Base-by-base conservation (phyloP, 2,329 filamentous ascomycete species). In the Penicillium sp. region DNA sequence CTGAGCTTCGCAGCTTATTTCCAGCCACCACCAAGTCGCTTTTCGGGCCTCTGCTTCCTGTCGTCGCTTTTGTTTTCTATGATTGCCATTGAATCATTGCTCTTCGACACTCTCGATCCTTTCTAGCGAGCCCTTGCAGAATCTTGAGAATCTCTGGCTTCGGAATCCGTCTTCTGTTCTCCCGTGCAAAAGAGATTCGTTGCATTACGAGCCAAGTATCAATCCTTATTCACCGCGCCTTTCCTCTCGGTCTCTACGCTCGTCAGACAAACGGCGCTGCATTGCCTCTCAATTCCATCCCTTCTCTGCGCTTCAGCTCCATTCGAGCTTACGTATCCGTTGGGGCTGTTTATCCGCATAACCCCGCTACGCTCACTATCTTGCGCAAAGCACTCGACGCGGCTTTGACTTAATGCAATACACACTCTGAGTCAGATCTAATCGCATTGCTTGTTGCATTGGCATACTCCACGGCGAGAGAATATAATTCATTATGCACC, bases 401-500 rank as follows among this genome's bases (percentile, higher is more conserved):
- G 47, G 48, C 54, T 44, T 59, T 31, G 46, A 26, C 59, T 48
- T 47, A 45, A 53, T 65, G 57, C 47, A 30, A 50, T 50, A 55
- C 49, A 19, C 50, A 55, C 8, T 6, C 21, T 50, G 23, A 54
- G 21, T 19, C 30, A 50, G 23, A 23, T 60, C 52, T 50, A n/a
- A 57, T 51, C 41, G 31, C 38, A 49, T 62, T 30, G 19, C 41
- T 50, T 26, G 41, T 51, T 35, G 26, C 59, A 31, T 44, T 54
- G 61, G 66, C 66, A 62, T 69, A 60, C 26, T 47, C 49, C 17
- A 55, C 68, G 68, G 67, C 64, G 62, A 64, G 69, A 66, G 66
- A 65, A 64, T 63, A 66, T 91, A 93, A 93, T 93, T 84, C 86
- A 93, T 94, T 93, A 96, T 97, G 93, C 91, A 91, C 84, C 91